phyloP scores from a whole-genome alignment of 352 stramenopile species.

The Phytophthora boehmeriae region DNA sequence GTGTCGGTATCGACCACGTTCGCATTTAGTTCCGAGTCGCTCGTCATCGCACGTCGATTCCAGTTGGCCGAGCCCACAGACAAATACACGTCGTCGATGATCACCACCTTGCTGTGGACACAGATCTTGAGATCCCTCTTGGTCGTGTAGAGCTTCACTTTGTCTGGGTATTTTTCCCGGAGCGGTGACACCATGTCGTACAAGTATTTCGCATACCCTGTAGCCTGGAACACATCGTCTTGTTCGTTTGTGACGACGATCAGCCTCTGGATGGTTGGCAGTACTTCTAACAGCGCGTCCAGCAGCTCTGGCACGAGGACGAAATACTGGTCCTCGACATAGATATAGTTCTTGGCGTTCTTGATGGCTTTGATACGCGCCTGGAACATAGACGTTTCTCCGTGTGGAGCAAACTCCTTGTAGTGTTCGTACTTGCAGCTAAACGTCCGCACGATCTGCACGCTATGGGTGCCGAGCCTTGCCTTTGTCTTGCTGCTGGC shows the following conservation, averaged over 20 bases:
- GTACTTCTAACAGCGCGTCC: constrained; percentile 43
- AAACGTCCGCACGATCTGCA: constrained; percentile 65
- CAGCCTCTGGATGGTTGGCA: constrained; percentile 50
- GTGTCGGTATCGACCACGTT: constrained; percentile 55
- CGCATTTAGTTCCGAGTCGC: constrained; percentile 59
- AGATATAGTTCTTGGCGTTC: constrained; percentile 67
- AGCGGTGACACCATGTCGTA: constrained; percentile 62
- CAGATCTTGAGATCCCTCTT: constrained; percentile 44
- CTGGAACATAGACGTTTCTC: constrained; percentile 52
- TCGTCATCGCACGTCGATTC: constrained; percentile 56
- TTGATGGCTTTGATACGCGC: constrained; percentile 57
- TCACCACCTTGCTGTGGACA: constrained; percentile 59
- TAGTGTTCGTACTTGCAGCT: constrained; percentile 54
- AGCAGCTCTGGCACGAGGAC: constrained; percentile 50
- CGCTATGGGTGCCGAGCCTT: constrained; percentile 27
- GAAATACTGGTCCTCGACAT: constrained; percentile 78
- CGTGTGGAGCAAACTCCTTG: constrained; percentile 50
- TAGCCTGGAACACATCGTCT: constrained; percentile 26
- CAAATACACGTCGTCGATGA: constrained; percentile 74
- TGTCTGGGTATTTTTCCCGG: constrained; percentile 31
- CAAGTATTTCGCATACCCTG: constrained; percentile 53
- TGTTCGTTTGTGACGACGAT: constrained; percentile 49
- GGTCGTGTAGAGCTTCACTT: constrained; percentile 48
- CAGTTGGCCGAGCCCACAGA: constrained; percentile 67
- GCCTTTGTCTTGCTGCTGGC: constrained; percentile 14